Evolutionary conservation across 352 stramenopile genomes (phyloP), one percentile per base, ranked within the genome.

Genomic region (Globisporangium solare): DNA sequence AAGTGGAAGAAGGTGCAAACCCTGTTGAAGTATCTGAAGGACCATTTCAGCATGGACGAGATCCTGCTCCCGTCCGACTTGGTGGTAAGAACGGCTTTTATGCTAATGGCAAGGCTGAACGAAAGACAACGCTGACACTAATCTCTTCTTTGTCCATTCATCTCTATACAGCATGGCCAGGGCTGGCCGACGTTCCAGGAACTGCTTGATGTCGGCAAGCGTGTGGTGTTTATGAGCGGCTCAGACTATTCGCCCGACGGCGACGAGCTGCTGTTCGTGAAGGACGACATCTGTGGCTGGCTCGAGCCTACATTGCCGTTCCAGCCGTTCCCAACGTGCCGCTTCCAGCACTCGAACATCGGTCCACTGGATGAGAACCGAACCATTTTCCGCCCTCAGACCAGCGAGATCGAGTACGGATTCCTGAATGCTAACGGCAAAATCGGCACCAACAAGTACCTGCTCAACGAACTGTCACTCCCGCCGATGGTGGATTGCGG

Each of bases 351-450:
- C 42, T 58, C 68, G 1, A 55, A 75, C 42, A 70, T 73, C 5
- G 62, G 76, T 2, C 71, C 83, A 20, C 56, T 83, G 0, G 67
- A 76, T 24, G 67, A 73, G 15, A 65, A 69, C 21, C 69, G 73
- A 24, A 88, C 73, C 0, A 88, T 94, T 37, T 89, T 94, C 50
- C 84, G 84, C 8, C 84, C 84, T 11, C 68, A 92, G 70, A 92
- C 81, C 21, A 94, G 84, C 47, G 84, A 94, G 56, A 94, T 94
- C 37, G 74, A 89, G 58, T 92, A 92, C 22, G 84, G 68, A 0
- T 89, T 92, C 54, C 61, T 94, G 27, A 94, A 94, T 54, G 81
- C 84, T 3, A 73, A 84, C 55, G 84, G 84, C 11, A 69, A 89
- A 39, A 50, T 94, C 27, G 84, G 84, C 17, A 63, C 47, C 13